These are phyloP conservation scores for Colletotrichum orbiculare DNA, from an alignment of 2,329 filamentous ascomycete genomes.

Conservation along the genomic window DNA sequence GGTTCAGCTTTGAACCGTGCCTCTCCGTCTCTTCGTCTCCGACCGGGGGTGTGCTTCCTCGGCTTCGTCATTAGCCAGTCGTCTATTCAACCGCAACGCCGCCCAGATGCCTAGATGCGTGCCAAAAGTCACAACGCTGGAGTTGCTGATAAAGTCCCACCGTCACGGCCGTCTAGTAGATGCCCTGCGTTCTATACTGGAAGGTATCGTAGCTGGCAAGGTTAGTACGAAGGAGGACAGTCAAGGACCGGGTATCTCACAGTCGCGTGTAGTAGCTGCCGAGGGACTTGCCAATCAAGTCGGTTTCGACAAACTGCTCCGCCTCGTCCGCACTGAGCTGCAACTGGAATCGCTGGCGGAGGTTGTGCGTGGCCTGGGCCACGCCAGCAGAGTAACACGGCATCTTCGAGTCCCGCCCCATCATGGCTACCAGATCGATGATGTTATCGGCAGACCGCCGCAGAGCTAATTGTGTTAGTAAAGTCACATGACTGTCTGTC, in stretches of 20 bases:
- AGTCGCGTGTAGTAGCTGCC: constrained; percentile 90
- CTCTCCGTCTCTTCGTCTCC: constrained; percentile 18
- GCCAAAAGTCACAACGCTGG: constrained; percentile 29
- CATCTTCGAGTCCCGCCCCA: constrained; percentile 87
- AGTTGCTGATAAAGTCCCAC: constrained; percentile 15
- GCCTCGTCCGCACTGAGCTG: constrained; percentile 86
- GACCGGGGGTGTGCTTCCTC: constrained; percentile 29
- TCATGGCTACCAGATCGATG: constrained; percentile 84
- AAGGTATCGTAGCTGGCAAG: constrained; percentile 79
- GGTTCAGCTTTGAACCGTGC: constrained; percentile 6
- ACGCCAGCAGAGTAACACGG: constrained; percentile 83
- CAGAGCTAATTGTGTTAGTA: constrained; percentile 62
- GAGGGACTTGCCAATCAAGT: constrained; percentile 82
- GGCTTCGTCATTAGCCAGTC: constrained; percentile 35
- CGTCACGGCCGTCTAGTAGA: constrained; percentile 68
- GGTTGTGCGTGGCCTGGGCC: constrained; percentile 73
- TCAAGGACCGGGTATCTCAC: constrained; percentile 59
- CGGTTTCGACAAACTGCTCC: constrained; percentile 82
- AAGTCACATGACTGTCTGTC: background rate
- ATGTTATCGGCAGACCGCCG: constrained; percentile 83
- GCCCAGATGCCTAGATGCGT: constrained; percentile 37
- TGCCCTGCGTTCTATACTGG: constrained; percentile 88
- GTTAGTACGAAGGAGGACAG: background rate
- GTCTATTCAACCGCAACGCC: constrained; percentile 37
- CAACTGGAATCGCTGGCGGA: constrained; percentile 82